phyloP scores from a whole-genome alignment of 495 filamentous ascomycete species.

The Neurospora tetrasperma region DNA sequence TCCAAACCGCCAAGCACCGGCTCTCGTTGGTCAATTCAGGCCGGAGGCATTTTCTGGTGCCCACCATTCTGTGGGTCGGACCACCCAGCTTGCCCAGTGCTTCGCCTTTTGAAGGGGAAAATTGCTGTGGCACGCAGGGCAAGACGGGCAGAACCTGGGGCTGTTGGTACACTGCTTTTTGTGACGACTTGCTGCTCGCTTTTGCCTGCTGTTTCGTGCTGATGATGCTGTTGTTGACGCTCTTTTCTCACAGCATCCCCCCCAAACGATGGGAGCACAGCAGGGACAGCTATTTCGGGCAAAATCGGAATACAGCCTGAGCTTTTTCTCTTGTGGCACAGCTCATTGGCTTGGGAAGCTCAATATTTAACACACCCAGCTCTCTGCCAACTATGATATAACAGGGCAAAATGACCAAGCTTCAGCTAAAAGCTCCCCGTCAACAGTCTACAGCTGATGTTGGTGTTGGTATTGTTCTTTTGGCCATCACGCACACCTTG shows the following conservation, averaged over 20 bases:
- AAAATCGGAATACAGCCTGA: not conserved
- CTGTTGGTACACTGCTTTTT: not conserved
- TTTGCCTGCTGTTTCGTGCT: not conserved
- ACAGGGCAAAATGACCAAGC: not conserved
- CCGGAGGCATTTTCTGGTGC: slow-evolving; percentile 15
- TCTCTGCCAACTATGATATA: not conserved
- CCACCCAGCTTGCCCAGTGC: slow-evolving; percentile 7
- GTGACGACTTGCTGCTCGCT: not conserved
- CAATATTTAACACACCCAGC: not conserved
- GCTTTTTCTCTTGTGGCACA: not conserved
- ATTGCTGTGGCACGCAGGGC: slow-evolving; percentile 15
- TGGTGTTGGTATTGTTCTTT: not conserved
- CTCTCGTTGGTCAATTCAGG: slow-evolving; percentile 26
- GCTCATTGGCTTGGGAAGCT: not conserved
- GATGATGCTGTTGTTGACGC: not conserved
- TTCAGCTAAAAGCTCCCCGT: not conserved
- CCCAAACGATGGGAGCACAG: not conserved
- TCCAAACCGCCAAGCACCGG: slow-evolving; percentile 10
- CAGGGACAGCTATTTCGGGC: not conserved
- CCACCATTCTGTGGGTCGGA: slow-evolving; percentile 20
- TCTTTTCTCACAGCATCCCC: not conserved
- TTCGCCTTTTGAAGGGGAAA: slow-evolving; percentile 7
- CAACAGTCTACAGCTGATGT: not conserved
- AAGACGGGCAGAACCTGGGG: not conserved
- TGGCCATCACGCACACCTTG: not conserved